Conservation (phyloP, 2,329 filamentous ascomycete species). For the Thelonectria blattea region DNA sequence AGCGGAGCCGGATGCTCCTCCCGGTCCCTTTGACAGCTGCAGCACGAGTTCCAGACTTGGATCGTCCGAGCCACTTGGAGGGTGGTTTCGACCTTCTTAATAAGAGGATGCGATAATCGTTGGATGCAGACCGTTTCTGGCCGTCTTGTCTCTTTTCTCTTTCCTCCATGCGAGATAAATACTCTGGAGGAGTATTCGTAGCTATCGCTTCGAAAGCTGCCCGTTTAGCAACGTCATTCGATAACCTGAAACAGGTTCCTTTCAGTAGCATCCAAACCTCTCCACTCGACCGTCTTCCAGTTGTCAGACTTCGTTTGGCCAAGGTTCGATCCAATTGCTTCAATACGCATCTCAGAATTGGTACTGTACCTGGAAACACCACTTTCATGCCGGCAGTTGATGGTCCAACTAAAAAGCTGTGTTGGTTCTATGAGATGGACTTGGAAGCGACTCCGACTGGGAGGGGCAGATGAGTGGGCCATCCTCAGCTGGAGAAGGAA, state of each 20-base stretch:
- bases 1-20: not conserved
- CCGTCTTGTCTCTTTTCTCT: not conserved
- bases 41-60: not conserved
- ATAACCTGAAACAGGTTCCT: conserved; percentile 5
- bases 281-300: not conserved
- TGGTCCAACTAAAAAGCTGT: no score
- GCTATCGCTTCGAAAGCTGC: no score
- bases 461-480: conserved; percentile 12
- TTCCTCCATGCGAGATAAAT: not conserved
- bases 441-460: not conserved
- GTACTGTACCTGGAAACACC: no score
- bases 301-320: not conserved
- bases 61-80: not conserved
- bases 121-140: not conserved
- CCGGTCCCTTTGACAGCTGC: conserved; percentile 15
- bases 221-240: not conserved
- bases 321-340: not conserved
- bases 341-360: not conserved
- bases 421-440: no score
- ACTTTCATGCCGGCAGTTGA: no score
- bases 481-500: conserved; percentile 4
- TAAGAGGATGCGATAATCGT: not conserved
- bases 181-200: no score
- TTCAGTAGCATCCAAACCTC: not conserved
- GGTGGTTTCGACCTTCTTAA: conserved; percentile 14